A percentile compares a stretch with the other conserved stretches of the same genome.
These are phyloP conservation scores for Phaeosphaeriaceae sp. DNA, from an alignment of 2,329 filamentous ascomycete species.

Conservation along the genomic window DNA sequence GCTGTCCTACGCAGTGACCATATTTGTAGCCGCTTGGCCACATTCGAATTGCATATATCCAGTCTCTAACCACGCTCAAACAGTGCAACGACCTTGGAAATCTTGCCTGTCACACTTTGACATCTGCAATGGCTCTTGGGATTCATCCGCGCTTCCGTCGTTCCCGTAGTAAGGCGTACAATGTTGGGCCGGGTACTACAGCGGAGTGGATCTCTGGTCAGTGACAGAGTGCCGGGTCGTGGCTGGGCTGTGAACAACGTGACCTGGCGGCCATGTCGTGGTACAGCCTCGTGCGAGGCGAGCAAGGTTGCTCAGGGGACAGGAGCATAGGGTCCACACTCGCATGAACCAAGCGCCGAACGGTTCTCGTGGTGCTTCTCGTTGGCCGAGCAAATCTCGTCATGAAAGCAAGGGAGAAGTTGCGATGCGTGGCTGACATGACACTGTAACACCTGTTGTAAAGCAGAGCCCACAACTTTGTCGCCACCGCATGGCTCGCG, in stretches of 20 bases:
- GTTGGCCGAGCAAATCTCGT: constrained; percentile 11
- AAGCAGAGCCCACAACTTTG: neutral
- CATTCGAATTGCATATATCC: too few species aligned
- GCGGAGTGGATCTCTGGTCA: constrained; percentile 1
- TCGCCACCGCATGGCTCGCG: neutral
- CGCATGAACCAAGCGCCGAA: constrained; percentile 6
- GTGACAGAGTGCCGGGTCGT: neutral
- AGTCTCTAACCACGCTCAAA: too few species aligned
- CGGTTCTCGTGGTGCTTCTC: constrained; percentile 20
- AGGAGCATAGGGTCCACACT: constrained; percentile 1
- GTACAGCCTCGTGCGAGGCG: constrained; percentile 18
- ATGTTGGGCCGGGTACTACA: neutral
- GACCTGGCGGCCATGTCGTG: constrained; percentile 4
- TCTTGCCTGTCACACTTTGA: too few species aligned
- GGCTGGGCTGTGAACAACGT: constrained; percentile 4
- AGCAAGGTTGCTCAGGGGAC: constrained; percentile 15
- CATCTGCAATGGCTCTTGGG: neutral
- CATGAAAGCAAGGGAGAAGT: constrained; percentile 18
- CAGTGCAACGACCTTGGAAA: too few species aligned
- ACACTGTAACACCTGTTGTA: neutral
- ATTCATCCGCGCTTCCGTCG: neutral
- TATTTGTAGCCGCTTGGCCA: neutral
- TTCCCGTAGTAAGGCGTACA: neutral
- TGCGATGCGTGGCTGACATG: neutral
- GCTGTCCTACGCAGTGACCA: neutral